Evolutionary conservation across 1,139 yeast species (phyloP).

Genomic region (Yamadazyma dushanensis): DNA sequence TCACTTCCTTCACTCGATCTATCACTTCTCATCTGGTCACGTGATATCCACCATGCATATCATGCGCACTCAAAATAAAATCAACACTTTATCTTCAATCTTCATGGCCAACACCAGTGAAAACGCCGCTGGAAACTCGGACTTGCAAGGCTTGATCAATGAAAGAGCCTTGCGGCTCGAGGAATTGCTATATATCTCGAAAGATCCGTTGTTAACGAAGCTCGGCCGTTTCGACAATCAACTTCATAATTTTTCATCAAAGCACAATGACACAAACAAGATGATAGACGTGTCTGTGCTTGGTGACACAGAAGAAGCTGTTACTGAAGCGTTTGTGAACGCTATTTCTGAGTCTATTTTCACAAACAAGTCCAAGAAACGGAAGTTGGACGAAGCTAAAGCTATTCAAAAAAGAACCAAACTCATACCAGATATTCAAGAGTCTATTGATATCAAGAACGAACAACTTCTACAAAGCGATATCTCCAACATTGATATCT

Average conservation of each 20-base stretch:
- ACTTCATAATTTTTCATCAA: conserved; percentile 10
- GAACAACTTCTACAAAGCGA: conserved; percentile 25
- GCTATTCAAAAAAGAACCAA: conserved; percentile 9
- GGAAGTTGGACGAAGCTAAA: conserved; percentile 1
- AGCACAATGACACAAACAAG: conserved; percentile 5
- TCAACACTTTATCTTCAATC: neutral
- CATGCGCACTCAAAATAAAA: conserved; percentile 11
- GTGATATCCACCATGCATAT: conserved; percentile 17
- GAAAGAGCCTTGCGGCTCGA: conserved; percentile 14
- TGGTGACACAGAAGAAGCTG: conserved; percentile 9
- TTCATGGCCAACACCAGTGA: neutral
- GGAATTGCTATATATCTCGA: conserved; percentile 14
- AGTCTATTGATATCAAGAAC: conserved; percentile 21
- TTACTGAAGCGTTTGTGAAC: conserved; percentile 5
- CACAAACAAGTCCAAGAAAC: conserved; percentile 7
- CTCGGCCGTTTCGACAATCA: conserved; percentile 11
- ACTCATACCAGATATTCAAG: conserved; percentile 12
- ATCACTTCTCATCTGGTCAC: too few relatives aligned
- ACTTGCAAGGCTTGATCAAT: neutral
- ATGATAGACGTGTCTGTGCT: conserved; percentile 11
- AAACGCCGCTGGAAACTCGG: neutral
- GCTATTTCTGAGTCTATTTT: conserved; percentile 9
- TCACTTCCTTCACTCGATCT: too few relatives aligned
- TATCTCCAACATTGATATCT: conserved; percentile 35
- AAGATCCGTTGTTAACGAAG: conserved; percentile 16